Evolutionary conservation across 768 basidiomycete species (phyloP).

Genomic region (Trametes punicea): DNA sequence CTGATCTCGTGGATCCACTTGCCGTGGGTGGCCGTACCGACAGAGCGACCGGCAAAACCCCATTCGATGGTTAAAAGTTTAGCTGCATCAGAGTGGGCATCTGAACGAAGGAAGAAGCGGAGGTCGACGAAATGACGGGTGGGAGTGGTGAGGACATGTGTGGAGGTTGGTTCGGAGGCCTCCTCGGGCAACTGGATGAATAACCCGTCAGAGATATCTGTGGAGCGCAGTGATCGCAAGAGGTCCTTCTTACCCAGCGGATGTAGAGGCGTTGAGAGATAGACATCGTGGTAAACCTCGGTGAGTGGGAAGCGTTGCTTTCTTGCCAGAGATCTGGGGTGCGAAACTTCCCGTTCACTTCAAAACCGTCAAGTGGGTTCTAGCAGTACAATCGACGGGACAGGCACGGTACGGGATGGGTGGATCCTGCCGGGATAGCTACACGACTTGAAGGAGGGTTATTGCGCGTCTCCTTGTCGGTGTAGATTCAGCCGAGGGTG

Average conservation of each 20-base stretch:
- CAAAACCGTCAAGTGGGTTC: too few species aligned
- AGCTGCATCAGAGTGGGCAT: background rate
- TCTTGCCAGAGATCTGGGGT: too few species aligned
- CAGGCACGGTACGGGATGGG: too few species aligned
- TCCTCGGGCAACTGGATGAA: conserved; percentile 7
- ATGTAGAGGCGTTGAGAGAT: conserved; percentile 15
- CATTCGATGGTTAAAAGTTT: conserved; percentile 7
- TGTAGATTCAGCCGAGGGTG: too few species aligned
- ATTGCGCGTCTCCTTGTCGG: too few species aligned
- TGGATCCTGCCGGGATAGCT: too few species aligned
- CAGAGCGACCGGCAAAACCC: conserved; percentile 11
- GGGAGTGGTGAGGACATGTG: conserved; percentile 18
- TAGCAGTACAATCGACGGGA: too few species aligned
- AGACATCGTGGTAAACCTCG: conserved; percentile 10
- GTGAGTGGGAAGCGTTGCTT: background rate
- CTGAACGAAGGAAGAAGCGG: background rate
- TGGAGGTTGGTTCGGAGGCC: conserved; percentile 17
- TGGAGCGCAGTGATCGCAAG: background rate
- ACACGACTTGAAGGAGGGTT: too few species aligned
- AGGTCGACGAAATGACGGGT: conserved; percentile 16
- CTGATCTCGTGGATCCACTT: conserved; percentile 20
- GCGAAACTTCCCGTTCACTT: too few species aligned
- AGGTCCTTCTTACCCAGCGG: conserved; percentile 5
- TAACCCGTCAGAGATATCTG: background rate
- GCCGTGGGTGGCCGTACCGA: conserved; percentile 13